Evolutionary conservation across 1,284 basidiomycete species (phyloP).

Genomic region (Apiotrichum sp.): DNA sequence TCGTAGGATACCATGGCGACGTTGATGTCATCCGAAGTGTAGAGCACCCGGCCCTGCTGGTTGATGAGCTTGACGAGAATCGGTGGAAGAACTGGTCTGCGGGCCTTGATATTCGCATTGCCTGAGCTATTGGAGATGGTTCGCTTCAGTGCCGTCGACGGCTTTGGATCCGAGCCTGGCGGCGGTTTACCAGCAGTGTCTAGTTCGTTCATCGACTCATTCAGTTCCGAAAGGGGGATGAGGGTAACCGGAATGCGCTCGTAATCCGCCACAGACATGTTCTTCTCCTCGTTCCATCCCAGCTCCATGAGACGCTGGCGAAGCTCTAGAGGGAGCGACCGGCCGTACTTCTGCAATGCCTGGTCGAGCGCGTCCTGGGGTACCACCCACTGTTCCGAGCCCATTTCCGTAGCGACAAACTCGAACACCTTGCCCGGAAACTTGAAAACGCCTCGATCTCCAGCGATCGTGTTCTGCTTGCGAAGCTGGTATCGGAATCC

Average conservation of each 20-base stretch:
- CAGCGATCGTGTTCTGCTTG: constrained; percentile 27
- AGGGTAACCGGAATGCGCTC: constrained; percentile 35
- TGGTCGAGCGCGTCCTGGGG: constrained; percentile 37
- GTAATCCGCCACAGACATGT: constrained; percentile 20
- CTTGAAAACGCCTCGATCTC: constrained; percentile 32
- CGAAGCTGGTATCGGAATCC: constrained; percentile 36
- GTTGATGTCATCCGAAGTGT: constrained; percentile 54
- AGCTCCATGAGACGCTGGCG: constrained; percentile 39
- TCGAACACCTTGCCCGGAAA: constrained; percentile 29
- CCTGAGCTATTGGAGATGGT: constrained; percentile 4
- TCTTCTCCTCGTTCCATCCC: constrained; percentile 39
- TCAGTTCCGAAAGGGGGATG: constrained; percentile 14
- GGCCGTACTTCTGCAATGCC: constrained; percentile 35
- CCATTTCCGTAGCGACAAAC: constrained; percentile 39
- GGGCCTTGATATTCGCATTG: not conserved
- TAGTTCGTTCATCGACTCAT: not conserved
- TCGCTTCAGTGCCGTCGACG: not conserved
- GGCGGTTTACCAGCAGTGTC: not conserved
- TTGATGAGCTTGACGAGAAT: constrained; percentile 19
- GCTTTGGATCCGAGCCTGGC: not conserved
- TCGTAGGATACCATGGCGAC: constrained; percentile 58
- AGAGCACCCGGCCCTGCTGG: constrained; percentile 45
- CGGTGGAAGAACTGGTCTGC: constrained; percentile 28
- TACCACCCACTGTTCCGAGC: constrained; percentile 29
- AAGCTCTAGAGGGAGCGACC: constrained; percentile 33